Percentiles rank a stretch among this genome's conserved stretches.
These are phyloP conservation scores for Exophiala xenobiotica DNA, from an alignment of 2,329 filamentous ascomycete genomes.

Conservation along the genomic window DNA sequence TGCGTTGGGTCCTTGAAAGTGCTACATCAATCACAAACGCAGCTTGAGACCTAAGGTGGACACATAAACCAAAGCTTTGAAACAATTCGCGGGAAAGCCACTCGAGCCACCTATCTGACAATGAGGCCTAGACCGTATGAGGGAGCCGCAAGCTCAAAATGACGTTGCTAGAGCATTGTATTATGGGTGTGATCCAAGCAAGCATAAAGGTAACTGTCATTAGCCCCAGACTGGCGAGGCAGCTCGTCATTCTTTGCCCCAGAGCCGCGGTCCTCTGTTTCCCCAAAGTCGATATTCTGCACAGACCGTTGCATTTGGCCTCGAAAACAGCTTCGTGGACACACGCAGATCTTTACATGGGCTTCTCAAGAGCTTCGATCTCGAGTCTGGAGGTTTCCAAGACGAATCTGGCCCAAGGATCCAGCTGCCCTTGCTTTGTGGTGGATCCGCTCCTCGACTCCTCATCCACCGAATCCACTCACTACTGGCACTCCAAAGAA, in stretches of 20 bases:
- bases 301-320: neutral
- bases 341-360: too few species aligned
- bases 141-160: neutral
- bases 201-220: neutral
- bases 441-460: constrained; percentile 11
- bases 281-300: neutral
- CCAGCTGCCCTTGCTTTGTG: neutral
- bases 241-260: neutral
- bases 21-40: neutral
- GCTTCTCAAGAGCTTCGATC: too few species aligned
- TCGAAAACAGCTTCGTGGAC: too few species aligned
- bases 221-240: too few species aligned
- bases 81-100: neutral
- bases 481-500: constrained; percentile 8
- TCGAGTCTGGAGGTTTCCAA: too few species aligned
- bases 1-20: neutral
- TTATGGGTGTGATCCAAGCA: neutral
- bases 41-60: neutral
- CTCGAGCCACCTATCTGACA: neutral
- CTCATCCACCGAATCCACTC: constrained; percentile 1
- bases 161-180: neutral
- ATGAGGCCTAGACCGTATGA: neutral
- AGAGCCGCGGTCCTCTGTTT: neutral
- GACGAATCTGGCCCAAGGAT: too few species aligned
- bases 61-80: too few species aligned